Percentiles rank a stretch among this genome's conserved stretches.
Conservation (phyloP, 805 yeast species). For the Cyberlindnera amylophila region DNA sequence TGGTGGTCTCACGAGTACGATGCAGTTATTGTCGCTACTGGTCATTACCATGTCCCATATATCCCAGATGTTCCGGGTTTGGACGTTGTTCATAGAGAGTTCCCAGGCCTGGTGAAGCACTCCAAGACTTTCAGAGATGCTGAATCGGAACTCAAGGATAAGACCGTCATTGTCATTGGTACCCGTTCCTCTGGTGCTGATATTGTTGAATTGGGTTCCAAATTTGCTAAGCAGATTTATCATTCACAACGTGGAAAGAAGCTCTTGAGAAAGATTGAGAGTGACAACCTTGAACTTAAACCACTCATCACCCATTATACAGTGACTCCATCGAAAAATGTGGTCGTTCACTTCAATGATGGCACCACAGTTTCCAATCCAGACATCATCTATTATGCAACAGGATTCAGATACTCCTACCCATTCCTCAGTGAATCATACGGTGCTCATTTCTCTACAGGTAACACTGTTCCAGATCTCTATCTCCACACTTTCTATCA, state of each 20-base stretch:
- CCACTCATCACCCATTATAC: conserved; percentile 36
- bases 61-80: conserved; percentile 50
- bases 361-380: conserved; percentile 41
- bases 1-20: conserved; percentile 39
- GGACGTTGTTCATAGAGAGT: conserved; percentile 22
- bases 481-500: conserved; percentile 34
- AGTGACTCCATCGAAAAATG: conserved; percentile 23
- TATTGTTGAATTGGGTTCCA: conserved; percentile 28
- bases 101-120: conserved; percentile 26
- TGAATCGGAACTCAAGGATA: conserved; percentile 18
- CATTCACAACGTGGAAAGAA: conserved; percentile 40
- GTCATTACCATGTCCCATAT: conserved; percentile 53
- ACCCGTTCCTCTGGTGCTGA: conserved; percentile 70
- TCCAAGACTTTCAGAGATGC: conserved; percentile 29
- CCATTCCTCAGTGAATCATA: conserved; percentile 44
- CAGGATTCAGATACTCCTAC: conserved; percentile 60
- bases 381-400: conserved; percentile 60
- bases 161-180: conserved; percentile 55
- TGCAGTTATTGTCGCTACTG: conserved; percentile 48
- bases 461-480: conserved; percentile 28
- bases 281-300: conserved; percentile 32
- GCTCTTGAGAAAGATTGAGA: conserved; percentile 26
- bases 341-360: conserved; percentile 38
- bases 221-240: conserved; percentile 11
- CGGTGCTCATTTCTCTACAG: conserved; percentile 27